Percentiles rank a stretch among this genome's conserved stretches.
phyloP scores from a whole-genome alignment of 352 stramenopile genomes.

The Phytophthora sojae region DNA sequence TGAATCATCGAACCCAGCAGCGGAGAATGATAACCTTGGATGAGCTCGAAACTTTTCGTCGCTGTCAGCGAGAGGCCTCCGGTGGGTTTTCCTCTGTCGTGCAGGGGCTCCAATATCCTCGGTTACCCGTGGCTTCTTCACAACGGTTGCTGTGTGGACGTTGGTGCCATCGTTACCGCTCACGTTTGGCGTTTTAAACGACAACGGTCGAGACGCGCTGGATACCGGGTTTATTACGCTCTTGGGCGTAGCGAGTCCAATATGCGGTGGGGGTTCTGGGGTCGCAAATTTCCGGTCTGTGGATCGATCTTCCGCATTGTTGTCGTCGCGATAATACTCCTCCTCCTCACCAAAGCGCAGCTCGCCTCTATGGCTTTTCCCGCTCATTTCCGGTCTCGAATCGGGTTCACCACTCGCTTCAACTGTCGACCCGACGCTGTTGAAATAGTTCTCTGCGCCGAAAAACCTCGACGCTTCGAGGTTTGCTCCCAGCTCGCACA shows the following conservation, averaged over 20 bases:
- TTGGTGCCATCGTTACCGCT: constrained; percentile 23
- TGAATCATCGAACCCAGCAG: constrained; percentile 57
- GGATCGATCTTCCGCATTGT: constrained; percentile 39
- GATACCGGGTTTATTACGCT: constrained; percentile 9
- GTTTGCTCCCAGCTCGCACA: constrained; percentile 93
- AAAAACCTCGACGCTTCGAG: constrained; percentile 76
- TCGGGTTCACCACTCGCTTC: constrained; percentile 9
- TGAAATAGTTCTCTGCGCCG: constrained; percentile 55
- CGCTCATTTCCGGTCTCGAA: constrained; percentile 17
- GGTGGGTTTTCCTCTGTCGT: constrained; percentile 56
- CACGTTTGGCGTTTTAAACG: constrained; percentile 48
- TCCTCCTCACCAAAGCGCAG: constrained; percentile 20
- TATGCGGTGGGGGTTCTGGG: constrained; percentile 33
- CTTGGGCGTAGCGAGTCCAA: constrained; percentile 38
- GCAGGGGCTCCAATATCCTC: constrained; percentile 41
- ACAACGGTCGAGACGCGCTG: constrained; percentile 21
- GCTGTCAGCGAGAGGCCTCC: constrained; percentile 62
- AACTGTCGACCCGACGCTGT: constrained; percentile 21
- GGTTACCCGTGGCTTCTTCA: constrained; percentile 67
- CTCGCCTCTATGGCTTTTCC: neutral
- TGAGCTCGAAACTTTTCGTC: constrained; percentile 61
- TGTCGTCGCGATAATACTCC: constrained; percentile 20
- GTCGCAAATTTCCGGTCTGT: constrained; percentile 40
- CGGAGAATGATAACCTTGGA: constrained; percentile 70
- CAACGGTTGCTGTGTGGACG: constrained; percentile 37